Evolutionary conservation across 306 rosid species (phyloP).

Genomic region (Sindora glabra): DNA sequence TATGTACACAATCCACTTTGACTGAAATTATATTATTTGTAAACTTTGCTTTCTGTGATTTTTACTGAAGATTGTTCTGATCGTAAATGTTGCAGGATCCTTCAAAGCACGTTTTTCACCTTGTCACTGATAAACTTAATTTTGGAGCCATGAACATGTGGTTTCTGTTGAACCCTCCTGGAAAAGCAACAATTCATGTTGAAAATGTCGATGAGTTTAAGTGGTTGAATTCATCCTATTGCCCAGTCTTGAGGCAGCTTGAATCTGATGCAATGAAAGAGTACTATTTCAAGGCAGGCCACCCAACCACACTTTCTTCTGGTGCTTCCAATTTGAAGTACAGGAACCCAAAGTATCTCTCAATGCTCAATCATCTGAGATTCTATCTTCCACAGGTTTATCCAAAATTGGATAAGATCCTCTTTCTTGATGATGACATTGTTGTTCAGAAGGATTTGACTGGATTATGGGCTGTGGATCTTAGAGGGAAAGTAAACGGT

Average conservation of each 20-base stretch:
- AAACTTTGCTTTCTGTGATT: no score
- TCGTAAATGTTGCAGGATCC: no score
- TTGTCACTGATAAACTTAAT: conserved; percentile 87
- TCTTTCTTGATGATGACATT: conserved; percentile 76
- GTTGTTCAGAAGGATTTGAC: conserved; percentile 83
- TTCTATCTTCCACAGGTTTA: conserved; percentile 86
- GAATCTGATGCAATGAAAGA: conserved; percentile 66
- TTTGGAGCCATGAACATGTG: conserved; percentile 91
- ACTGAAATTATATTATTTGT: no score
- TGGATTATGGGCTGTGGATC: conserved; percentile 75
- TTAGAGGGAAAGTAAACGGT: conserved; percentile 90
- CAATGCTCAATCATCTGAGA: conserved; percentile 75
- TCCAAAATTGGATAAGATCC: conserved; percentile 63
- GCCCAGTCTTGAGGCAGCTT: conserved; percentile 67
- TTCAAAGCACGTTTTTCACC: conserved; percentile 82
- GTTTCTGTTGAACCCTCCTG: conserved; percentile 66
- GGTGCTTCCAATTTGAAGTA: conserved; percentile 92
- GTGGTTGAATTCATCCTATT: conserved; percentile 71
- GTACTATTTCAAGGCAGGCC: conserved; percentile 77
- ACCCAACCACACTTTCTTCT: conserved; percentile 71
- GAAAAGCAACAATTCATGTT: conserved; percentile 70
- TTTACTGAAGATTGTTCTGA: no score
- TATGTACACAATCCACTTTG: no score
- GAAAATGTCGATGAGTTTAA: conserved; percentile 86
- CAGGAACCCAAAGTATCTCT: conserved; percentile 77